Evolutionary conservation across 1,139 yeast species (phyloP).

Genomic region (Petasospora fabianii): DNA sequence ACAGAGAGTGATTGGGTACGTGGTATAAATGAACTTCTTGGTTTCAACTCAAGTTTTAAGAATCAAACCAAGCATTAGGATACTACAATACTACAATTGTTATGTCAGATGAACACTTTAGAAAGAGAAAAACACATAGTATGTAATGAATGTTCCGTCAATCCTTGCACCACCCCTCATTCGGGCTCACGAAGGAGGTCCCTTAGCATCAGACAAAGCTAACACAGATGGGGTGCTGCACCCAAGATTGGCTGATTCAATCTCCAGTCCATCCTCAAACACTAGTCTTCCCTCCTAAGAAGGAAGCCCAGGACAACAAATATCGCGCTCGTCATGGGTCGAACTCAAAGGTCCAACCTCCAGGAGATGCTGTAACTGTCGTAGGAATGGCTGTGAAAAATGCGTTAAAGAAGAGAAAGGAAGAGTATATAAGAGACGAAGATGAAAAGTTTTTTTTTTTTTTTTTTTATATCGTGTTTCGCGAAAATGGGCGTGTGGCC

Average conservation of each 20-base stretch:
- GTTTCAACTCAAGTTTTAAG: conserved; percentile 82
- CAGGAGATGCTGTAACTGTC: conserved; percentile 60
- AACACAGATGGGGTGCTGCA: conserved; percentile 67
- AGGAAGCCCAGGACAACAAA: conserved; percentile 31
- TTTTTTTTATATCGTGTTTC: too few species aligned
- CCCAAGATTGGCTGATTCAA: conserved; percentile 66
- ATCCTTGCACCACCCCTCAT: conserved; percentile 81
- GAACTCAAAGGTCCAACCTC: conserved; percentile 73
- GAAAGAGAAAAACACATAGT: not conserved
- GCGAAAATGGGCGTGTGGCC: not conserved
- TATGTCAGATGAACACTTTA: too few species aligned
- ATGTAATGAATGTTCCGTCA: conserved; percentile 45
- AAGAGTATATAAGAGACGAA: not conserved
- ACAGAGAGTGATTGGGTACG: conserved; percentile 87
- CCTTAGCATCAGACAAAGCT: conserved; percentile 54
- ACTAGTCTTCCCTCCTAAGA: conserved; percentile 14
- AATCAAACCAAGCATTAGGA: conserved; percentile 26
- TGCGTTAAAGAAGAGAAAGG: conserved; percentile 42
- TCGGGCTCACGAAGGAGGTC: conserved; percentile 81
- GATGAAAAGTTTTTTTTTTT: not conserved
- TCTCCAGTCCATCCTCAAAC: conserved; percentile 62
- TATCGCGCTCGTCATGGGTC: conserved; percentile 76
- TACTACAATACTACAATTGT: not conserved
- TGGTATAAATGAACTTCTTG: conserved; percentile 81
- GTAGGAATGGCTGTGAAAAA: conserved; percentile 64